Conservation (phyloP, 2,329 filamentous ascomycete species). For the Microcera coccophila region DNA sequence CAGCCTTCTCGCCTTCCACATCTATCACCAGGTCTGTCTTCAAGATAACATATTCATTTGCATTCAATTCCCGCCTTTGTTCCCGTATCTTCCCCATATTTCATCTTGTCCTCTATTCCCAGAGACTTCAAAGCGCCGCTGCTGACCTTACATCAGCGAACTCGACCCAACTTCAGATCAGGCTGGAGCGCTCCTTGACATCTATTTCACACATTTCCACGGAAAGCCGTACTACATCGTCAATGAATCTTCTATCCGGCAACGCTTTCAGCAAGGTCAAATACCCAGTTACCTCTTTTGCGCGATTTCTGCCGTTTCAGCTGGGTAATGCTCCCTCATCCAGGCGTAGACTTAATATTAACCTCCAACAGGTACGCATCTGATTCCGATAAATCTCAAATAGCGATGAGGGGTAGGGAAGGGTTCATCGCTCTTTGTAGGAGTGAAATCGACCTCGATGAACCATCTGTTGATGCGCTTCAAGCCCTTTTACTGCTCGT, state of each 20-base stretch:
- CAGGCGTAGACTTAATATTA: slow-evolving; percentile 4
- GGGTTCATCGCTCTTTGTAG: slow-evolving; percentile 70
- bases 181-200: slow-evolving; percentile 65
- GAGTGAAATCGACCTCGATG: slow-evolving; percentile 69
- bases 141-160: slow-evolving; percentile 35
- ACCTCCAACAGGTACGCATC: slow-evolving; percentile 55
- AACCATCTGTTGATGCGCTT: slow-evolving; percentile 73
- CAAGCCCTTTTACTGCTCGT: slow-evolving; percentile 73
- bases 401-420: slow-evolving; percentile 64
- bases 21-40: slow-evolving; percentile 22
- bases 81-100: too few species aligned
- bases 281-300: slow-evolving; percentile 53
- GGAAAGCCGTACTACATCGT: slow-evolving; percentile 79
- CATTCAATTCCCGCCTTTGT: too few species aligned
- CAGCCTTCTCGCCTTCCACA: slow-evolving; percentile 25
- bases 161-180: slow-evolving; percentile 46
- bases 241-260: slow-evolving; percentile 70
- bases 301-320: slow-evolving; percentile 59
- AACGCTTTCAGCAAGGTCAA: slow-evolving; percentile 66
- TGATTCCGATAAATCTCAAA: slow-evolving; percentile 63
- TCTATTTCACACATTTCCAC: slow-evolving; percentile 75
- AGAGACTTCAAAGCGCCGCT: too few species aligned
- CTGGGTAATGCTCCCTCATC: slow-evolving; percentile 44
- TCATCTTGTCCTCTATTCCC: too few species aligned
- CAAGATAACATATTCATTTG: background rate